Evolutionary conservation across 2,329 filamentous ascomycete genomes (phyloP), one percentile per base, ranked within the genome.

Genomic region (Pestalotiopsis sp.): DNA sequence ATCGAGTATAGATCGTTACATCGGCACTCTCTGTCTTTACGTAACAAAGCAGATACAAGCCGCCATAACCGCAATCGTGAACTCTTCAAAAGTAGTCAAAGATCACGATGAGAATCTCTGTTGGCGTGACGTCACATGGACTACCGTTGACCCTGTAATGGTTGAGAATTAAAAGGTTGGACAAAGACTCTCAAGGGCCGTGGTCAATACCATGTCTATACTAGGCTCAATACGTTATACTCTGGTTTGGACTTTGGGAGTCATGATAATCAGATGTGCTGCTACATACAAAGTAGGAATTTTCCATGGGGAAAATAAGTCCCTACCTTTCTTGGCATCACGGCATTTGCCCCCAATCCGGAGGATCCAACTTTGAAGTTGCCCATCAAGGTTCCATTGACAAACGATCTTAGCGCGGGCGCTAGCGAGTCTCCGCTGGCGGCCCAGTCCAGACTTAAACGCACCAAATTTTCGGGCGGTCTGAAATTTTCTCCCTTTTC

Each of bases 401-500:
- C n/a, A 58, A 35, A 58, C 26, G 22, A 26, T 17, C 22, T 9
- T 58, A 35, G 56, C 56, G 22, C 22, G 26, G 56, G 17, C 56
- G 56, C 56, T 58, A 58, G 20, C 17, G 17, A 35, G 44, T 26
- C 13, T 26, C 26, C 56, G 56, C 14, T n/a, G 22, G 22, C 22
- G 56, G 26, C 22, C 56, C 56, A 26, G 56, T 58, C 22, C 22
- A 26, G 26, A 35, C 26, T 39, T 39, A 38, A 10, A 17, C 58
- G 30, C 30, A 35, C n/a, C 58, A 39, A 60, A 35, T 20, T 61
- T 61, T 61, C 20, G 30, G 30, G 10, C 26, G 59, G 48, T 24
- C 30, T n/a, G 14, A 64, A 66, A 55, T 20, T 61, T 66, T 65
- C 48, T 39, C 22, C 70, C 67, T 69, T 67, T 65, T 48, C 67